Evolutionary conservation across 495 filamentous ascomycete genomes (phyloP).

Genomic region (Sphaerosporella brunnea): DNA sequence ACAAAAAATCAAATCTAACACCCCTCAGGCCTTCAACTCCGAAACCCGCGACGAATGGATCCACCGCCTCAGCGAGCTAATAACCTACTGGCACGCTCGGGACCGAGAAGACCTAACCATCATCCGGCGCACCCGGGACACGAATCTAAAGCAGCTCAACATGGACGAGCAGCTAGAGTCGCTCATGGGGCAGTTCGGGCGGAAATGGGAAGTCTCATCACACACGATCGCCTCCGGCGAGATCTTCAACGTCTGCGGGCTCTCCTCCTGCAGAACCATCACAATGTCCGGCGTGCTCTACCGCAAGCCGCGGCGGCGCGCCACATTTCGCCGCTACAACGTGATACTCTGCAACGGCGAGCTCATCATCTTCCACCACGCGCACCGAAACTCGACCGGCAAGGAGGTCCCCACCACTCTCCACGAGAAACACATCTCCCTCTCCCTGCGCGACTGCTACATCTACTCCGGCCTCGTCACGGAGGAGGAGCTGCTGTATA

Average conservation of each 20-base stretch:
- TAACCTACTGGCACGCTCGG: conserved; percentile 50
- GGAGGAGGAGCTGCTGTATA: conserved; percentile 48
- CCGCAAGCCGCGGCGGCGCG: conserved; percentile 46
- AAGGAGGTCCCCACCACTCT: conserved; percentile 44
- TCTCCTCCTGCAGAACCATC: conserved; percentile 48
- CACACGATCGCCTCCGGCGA: conserved; percentile 45
- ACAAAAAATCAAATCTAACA: too few species aligned
- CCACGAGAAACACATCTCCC: conserved; percentile 39
- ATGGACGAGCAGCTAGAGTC: conserved; percentile 60
- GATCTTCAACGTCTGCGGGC: conserved; percentile 51
- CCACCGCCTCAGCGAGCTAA: conserved; percentile 38
- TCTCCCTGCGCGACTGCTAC: conserved; percentile 52
- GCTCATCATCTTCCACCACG: conserved; percentile 44
- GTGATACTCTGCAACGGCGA: conserved; percentile 48
- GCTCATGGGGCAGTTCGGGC: conserved; percentile 46
- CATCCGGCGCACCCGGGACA: conserved; percentile 37
- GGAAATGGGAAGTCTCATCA: conserved; percentile 56
- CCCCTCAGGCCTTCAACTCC: conserved; percentile 25
- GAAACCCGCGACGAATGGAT: conserved; percentile 48
- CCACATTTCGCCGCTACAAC: conserved; percentile 43
- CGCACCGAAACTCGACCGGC: conserved; percentile 40
- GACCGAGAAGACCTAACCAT: conserved; percentile 38
- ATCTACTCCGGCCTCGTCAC: conserved; percentile 53
- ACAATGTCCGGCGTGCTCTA: conserved; percentile 49
- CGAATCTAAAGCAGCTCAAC: conserved; percentile 44